A percentile compares a stretch with the other conserved stretches of the same genome.
phyloP scores from a whole-genome alignment of 805 yeast genomes.

The Metschnikowia colocasiae region DNA sequence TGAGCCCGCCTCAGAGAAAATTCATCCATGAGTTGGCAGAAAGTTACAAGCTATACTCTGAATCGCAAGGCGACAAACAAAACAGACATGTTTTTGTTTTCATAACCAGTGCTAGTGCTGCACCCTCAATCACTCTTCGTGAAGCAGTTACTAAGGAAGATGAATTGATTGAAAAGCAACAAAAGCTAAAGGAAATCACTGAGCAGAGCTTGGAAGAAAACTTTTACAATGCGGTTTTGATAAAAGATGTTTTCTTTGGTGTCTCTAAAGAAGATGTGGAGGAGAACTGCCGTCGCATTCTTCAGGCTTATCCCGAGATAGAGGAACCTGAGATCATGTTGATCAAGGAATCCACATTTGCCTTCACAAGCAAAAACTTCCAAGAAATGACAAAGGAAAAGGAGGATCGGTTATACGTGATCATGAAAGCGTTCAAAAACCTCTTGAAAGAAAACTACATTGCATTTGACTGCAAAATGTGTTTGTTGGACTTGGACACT shows the following conservation, averaged over 20 bases:
- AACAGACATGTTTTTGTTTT: slow-evolving; percentile 65
- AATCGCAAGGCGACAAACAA: slow-evolving; percentile 82
- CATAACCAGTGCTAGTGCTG: slow-evolving; percentile 26
- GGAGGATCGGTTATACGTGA: slow-evolving; percentile 40
- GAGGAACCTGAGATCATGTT: slow-evolving; percentile 34
- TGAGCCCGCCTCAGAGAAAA: slow-evolving; percentile 64
- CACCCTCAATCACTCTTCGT: slow-evolving; percentile 46
- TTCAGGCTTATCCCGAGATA: slow-evolving; percentile 22
- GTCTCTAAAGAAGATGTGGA: slow-evolving; percentile 46
- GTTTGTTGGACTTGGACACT: slow-evolving; percentile 36
- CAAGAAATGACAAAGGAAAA: slow-evolving; percentile 32
- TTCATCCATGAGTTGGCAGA: slow-evolving; percentile 69
- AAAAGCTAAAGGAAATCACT: slow-evolving; percentile 22
- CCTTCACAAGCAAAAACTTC: slow-evolving; percentile 36
- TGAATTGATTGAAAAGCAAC: slow-evolving; percentile 21
- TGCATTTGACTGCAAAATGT: slow-evolving; percentile 49
- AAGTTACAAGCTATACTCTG: slow-evolving; percentile 55
- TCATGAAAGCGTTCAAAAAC: slow-evolving; percentile 35
- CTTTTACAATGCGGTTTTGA: slow-evolving; percentile 50
- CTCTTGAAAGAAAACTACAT: slow-evolving; percentile 37
- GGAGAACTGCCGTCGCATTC: slow-evolving; percentile 21
- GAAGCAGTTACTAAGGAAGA: slow-evolving; percentile 33
- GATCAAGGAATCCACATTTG: slow-evolving; percentile 40
- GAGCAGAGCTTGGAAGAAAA: slow-evolving; percentile 26
- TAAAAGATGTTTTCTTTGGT: slow-evolving; percentile 53